A percentile compares a stretch with the other conserved stretches of the same genome.
Conservation (phyloP, 1,284 basidiomycete genomes). For the Apiotrichum porosum region DNA sequence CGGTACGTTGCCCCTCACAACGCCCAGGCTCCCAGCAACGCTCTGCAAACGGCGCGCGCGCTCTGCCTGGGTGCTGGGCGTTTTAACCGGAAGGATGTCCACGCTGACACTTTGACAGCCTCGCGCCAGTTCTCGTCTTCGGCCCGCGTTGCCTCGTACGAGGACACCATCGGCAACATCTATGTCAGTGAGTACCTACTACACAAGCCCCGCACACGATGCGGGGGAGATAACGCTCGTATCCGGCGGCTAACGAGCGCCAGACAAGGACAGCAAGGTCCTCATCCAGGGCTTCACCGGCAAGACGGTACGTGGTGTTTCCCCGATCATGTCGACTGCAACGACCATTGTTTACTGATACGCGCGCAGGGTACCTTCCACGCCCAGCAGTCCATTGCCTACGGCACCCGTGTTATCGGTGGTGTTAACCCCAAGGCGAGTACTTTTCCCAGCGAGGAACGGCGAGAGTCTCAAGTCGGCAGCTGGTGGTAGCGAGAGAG, state of each 20-base stretch:
- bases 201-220: background rate
- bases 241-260: constrained; percentile 7
- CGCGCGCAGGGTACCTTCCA: constrained; percentile 86
- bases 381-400: constrained; percentile 85
- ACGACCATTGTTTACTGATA: constrained; percentile 4
- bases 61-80: too few relatives aligned
- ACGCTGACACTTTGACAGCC: constrained; percentile 8
- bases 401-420: constrained; percentile 89
- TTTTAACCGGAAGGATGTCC: too few relatives aligned
- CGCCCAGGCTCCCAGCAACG: too few relatives aligned
- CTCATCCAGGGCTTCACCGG: constrained; percentile 92
- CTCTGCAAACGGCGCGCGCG: too few relatives aligned
- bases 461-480: background rate
- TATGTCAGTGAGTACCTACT: constrained; percentile 57
- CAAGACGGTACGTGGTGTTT: constrained; percentile 70
- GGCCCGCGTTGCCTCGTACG: constrained; percentile 65
- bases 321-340: constrained; percentile 4
- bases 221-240: constrained; percentile 1
- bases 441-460: too few relatives aligned
- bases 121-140: constrained; percentile 65
- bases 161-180: constrained; percentile 85
- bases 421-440: constrained; percentile 82
- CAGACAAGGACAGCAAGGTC: constrained; percentile 87
- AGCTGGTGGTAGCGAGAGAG: background rate
- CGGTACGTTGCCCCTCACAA: too few relatives aligned